A percentile compares a stretch with the other conserved stretches of the same genome.
Conservation (phyloP, 495 filamentous ascomycete species). For the Penicillium soppii region DNA sequence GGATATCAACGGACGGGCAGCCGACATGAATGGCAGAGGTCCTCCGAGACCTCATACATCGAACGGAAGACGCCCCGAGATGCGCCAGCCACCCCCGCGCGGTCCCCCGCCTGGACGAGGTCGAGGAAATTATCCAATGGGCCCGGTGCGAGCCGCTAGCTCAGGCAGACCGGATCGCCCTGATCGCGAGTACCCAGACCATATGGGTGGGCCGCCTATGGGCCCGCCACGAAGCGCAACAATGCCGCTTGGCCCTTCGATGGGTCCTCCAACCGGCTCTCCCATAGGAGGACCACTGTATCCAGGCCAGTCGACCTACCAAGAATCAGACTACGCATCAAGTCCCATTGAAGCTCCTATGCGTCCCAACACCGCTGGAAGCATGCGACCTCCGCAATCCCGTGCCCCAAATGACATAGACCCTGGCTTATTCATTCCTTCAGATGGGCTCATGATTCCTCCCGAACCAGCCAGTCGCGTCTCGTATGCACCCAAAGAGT, state of each 20-base stretch:
- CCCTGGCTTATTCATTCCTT: conserved; percentile 14
- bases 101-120: conserved; percentile 22
- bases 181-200: conserved; percentile 30
- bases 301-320: conserved; percentile 34
- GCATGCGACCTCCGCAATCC: conserved; percentile 15
- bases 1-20: conserved; percentile 51
- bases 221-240: conserved; percentile 41
- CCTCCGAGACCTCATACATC: conserved; percentile 41
- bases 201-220: conserved; percentile 27
- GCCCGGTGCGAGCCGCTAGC: conserved; percentile 28
- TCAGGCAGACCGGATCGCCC: conserved; percentile 25
- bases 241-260: conserved; percentile 27
- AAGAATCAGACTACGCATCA: conserved; percentile 25
- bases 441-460: conserved; percentile 1
- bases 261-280: conserved; percentile 7
- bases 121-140: conserved; percentile 23
- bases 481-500: conserved; percentile 32
- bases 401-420: conserved; percentile 17
- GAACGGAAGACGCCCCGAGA: conserved; percentile 31
- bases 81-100: conserved; percentile 28
- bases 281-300: conserved; percentile 21
- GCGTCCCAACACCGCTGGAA: conserved; percentile 29
- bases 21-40: conserved; percentile 52
- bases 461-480: conserved; percentile 22
- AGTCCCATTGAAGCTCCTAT: conserved; percentile 19